A percentile compares a stretch with the other conserved stretches of the same genome.
phyloP scores from a whole-genome alignment of 192 early-diverging fungal species.

The Entomortierella lignicola region DNA sequence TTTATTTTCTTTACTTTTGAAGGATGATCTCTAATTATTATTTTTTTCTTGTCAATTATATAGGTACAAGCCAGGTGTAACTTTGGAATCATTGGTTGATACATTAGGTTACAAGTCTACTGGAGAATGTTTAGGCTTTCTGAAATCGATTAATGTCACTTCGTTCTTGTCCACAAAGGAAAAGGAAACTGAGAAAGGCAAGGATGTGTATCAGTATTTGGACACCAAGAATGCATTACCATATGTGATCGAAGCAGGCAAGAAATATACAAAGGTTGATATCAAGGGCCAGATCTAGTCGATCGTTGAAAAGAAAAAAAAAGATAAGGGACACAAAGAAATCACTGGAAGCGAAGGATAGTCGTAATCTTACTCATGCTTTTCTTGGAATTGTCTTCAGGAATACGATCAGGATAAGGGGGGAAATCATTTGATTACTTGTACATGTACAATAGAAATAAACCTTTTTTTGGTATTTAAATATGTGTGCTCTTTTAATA shows the following conservation, averaged over 20 bases:
- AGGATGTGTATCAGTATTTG: conserved; percentile 52
- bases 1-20: too few relatives aligned
- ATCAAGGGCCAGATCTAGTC: conserved; percentile 81
- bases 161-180: conserved; percentile 5
- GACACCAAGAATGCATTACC: conserved; percentile 70
- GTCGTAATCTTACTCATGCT: too few relatives aligned
- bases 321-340: not conserved
- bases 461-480: too few relatives aligned
- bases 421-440: too few relatives aligned
- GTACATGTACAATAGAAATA: too few relatives aligned
- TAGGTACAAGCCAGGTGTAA: conserved; percentile 71
- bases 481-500: not conserved
- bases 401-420: too few relatives aligned
- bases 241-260: conserved; percentile 60
- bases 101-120: conserved; percentile 75
- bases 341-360: not conserved
- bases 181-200: conserved; percentile 44
- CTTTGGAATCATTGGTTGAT: conserved; percentile 65
- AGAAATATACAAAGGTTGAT: conserved; percentile 77
- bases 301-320: not conserved
- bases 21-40: conserved; percentile 3
- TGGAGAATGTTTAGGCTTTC: conserved; percentile 62
- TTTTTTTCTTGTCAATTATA: conserved; percentile 8
- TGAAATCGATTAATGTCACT: conserved; percentile 38
- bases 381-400: too few relatives aligned